A percentile compares a stretch with the other conserved stretches of the same genome.
phyloP scores from a whole-genome alignment of 495 filamentous ascomycete genomes.

The Ramalina intermedia region DNA sequence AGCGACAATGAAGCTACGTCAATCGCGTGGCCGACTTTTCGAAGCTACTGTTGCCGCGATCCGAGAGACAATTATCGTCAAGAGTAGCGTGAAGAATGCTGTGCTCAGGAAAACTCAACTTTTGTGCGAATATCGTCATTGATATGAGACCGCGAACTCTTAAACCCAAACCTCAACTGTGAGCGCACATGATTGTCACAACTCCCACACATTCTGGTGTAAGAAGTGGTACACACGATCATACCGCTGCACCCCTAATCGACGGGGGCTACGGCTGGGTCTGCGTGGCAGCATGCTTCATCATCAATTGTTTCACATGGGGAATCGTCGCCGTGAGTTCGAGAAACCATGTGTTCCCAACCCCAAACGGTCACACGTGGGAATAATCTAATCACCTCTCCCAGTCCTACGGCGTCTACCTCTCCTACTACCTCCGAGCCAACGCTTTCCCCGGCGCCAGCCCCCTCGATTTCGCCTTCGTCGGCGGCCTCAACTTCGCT shows the following conservation, averaged over 20 bases:
- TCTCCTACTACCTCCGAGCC: constrained; percentile 33
- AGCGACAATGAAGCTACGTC: too few species aligned
- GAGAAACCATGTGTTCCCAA: neutral
- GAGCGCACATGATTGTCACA: too few species aligned
- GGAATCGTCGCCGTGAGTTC: constrained; percentile 31
- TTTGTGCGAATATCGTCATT: too few species aligned
- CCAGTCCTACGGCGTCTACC: constrained; percentile 34
- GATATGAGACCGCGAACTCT: too few species aligned
- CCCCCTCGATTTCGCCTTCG: constrained; percentile 34
- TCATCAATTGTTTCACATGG: constrained; percentile 43
- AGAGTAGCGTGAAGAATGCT: neutral
- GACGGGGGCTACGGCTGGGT: constrained; percentile 45
- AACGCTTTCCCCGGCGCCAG: constrained; percentile 30
- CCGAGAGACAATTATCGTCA: neutral
- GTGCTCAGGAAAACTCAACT: too few species aligned
- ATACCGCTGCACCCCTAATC: too few species aligned
- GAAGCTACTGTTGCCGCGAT: neutral
- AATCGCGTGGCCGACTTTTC: neutral
- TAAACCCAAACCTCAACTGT: too few species aligned
- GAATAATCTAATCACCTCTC: neutral
- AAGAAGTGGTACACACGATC: too few species aligned
- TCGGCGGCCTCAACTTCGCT: constrained; percentile 37
- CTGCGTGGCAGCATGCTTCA: constrained; percentile 33
- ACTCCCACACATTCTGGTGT: too few species aligned
- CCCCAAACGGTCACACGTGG: too few species aligned